Conservation (phyloP, 176 grass and related monocot genomes). For the Neostapfia colusana region DNA sequence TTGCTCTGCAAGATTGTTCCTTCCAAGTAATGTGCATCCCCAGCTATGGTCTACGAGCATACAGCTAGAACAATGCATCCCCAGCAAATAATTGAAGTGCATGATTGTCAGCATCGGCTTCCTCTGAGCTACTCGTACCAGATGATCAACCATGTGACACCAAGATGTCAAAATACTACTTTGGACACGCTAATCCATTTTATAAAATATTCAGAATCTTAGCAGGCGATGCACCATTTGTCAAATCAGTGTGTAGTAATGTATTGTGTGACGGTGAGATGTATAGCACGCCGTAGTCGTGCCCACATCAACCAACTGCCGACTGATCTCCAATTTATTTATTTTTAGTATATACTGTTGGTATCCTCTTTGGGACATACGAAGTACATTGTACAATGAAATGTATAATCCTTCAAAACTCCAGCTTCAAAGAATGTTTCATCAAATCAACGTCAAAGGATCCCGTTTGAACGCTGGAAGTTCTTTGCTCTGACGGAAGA, state of each 20-base stretch:
- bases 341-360: not conserved
- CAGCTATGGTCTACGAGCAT: not conserved
- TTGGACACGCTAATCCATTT: not conserved
- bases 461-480: not conserved
- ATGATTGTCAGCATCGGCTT: conserved; percentile 14
- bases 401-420: not conserved
- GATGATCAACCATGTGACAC: conserved; percentile 27
- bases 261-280: conserved; percentile 14
- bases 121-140: conserved; percentile 12
- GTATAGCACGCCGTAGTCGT: conserved; percentile 2
- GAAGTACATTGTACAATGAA: not conserved
- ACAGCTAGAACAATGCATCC: conserved; percentile 18
- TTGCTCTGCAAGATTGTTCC: conserved; percentile 20
- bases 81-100: conserved; percentile 34
- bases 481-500: not conserved
- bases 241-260: not conserved
- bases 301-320: conserved; percentile 9
- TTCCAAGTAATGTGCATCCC: conserved; percentile 24
- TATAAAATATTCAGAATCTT: not conserved
- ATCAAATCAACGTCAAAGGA: not conserved
- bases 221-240: not conserved
- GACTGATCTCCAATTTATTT: not conserved
- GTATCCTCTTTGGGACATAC: not conserved
- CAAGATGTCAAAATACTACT: conserved; percentile 24
- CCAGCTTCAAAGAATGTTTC: not conserved